Percentiles rank a stretch among this genome's conserved stretches.
These are phyloP conservation scores for Aureobasidium sp. DNA, from an alignment of 2,329 filamentous ascomycete species.

Conservation along the genomic window DNA sequence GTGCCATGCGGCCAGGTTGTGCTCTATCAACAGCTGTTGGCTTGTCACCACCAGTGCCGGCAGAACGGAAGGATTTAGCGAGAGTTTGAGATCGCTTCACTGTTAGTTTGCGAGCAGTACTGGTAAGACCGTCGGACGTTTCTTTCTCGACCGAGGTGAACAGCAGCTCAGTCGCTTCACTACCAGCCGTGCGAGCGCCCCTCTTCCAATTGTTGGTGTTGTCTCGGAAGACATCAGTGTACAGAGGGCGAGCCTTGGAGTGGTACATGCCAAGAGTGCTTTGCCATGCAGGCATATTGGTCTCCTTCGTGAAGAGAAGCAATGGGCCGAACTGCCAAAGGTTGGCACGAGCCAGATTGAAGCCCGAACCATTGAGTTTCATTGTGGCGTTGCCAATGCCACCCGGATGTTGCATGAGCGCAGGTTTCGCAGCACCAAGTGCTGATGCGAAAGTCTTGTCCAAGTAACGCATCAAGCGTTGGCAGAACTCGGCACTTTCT, in stretches of 20 bases:
- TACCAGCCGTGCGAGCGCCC: constrained; percentile 23
- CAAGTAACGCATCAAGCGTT: constrained; percentile 73
- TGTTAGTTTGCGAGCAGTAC: constrained; percentile 77
- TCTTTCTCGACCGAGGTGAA: constrained; percentile 89
- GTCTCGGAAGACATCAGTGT: constrained; percentile 72
- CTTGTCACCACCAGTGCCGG: constrained; percentile 45
- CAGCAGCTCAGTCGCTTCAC: constrained; percentile 46
- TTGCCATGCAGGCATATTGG: constrained; percentile 75
- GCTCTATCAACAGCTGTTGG: constrained; percentile 31
- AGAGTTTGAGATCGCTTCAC: constrained; percentile 89
- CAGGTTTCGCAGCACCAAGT: constrained; percentile 45
- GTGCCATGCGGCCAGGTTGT: constrained; percentile 57
- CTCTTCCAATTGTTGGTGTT: constrained; percentile 64
- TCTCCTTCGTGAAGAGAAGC: constrained; percentile 79
- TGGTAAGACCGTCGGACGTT: constrained; percentile 50
- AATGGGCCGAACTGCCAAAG: constrained; percentile 85
- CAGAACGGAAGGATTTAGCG: constrained; percentile 62
- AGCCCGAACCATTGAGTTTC: constrained; percentile 60
- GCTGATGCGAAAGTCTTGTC: constrained; percentile 69
- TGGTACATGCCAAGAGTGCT: constrained; percentile 72
- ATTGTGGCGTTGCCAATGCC: constrained; percentile 30
- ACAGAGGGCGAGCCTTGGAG: constrained; percentile 63
- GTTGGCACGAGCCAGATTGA: constrained; percentile 60
- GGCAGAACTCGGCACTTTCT: constrained; percentile 68
- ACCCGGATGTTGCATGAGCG: constrained; percentile 26